Evolutionary conservation across 345 rosid genomes (phyloP).

Genomic region (Melastoma malabathricum): DNA sequence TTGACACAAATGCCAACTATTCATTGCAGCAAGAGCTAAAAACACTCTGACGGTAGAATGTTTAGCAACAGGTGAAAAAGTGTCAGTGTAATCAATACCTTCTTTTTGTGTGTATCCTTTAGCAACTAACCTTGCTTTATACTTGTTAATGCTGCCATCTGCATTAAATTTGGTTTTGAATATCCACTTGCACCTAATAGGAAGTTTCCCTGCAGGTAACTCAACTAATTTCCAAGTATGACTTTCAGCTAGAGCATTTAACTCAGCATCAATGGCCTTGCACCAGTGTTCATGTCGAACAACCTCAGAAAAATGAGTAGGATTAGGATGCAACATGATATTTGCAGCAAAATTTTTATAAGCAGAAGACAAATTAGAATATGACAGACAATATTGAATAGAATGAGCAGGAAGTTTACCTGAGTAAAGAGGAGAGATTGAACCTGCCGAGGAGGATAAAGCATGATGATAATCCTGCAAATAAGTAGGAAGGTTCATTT

Average conservation of each 20-base stretch:
- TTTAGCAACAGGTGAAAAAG: background rate
- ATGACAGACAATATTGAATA: too few relatives aligned
- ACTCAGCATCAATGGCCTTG: background rate
- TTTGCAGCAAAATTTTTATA: background rate
- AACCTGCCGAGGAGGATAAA: too few relatives aligned
- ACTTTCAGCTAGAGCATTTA: background rate
- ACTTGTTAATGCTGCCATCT: background rate
- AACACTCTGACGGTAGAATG: background rate
- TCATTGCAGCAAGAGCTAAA: background rate
- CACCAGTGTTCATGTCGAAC: background rate
- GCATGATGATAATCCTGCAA: too few relatives aligned
- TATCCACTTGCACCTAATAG: background rate
- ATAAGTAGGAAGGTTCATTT: too few relatives aligned
- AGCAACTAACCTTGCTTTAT: background rate
- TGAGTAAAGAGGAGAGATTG: too few relatives aligned
- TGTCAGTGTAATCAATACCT: background rate
- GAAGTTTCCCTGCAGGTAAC: background rate
- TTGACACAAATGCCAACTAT: background rate
- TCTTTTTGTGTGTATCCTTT: background rate
- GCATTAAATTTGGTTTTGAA: background rate
- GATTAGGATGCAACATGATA: background rate
- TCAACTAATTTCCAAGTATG: background rate
- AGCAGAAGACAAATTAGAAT: background rate
- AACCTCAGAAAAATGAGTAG: background rate
- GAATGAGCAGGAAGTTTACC: too few relatives aligned